Evolutionary conservation across 2,329 filamentous ascomycete genomes (phyloP).

Genomic region (Teratosphaeria zuluensis): DNA sequence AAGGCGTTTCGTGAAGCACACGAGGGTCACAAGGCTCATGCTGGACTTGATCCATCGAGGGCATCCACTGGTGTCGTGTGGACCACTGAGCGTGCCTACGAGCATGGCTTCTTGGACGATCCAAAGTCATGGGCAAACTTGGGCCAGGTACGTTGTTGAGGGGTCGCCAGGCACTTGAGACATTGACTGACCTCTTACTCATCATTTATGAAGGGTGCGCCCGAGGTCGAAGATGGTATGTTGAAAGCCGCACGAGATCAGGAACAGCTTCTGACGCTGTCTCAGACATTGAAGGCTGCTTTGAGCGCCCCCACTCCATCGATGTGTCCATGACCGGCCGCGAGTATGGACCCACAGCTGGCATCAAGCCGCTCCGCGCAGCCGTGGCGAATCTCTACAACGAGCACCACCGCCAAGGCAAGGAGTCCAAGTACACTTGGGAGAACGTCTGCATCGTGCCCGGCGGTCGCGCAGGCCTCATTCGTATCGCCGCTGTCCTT

Average conservation of each 20-base stretch:
- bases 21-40: constrained; percentile 82
- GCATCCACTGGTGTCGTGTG: constrained; percentile 91
- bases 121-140: constrained; percentile 84
- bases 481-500: constrained; percentile 86
- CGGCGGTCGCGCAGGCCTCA: constrained; percentile 82
- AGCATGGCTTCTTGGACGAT: constrained; percentile 76
- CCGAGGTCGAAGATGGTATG: constrained; percentile 79
- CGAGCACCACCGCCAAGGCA: constrained; percentile 77
- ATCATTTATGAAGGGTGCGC: constrained; percentile 50
- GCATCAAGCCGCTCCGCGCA: constrained; percentile 80
- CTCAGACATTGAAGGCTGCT: constrained; percentile 73
- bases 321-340: constrained; percentile 68
- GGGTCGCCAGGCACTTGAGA: too few species aligned
- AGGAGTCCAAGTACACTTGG: constrained; percentile 85
- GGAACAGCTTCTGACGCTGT: constrained; percentile 37
- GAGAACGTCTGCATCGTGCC: constrained; percentile 97
- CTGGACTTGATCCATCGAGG: constrained; percentile 77
- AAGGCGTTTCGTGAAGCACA: constrained; percentile 82
- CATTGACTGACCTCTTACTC: too few species aligned
- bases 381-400: constrained; percentile 92
- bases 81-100: constrained; percentile 77
- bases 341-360: constrained; percentile 87
- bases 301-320: constrained; percentile 68
- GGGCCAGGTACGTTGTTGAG: constrained; percentile 46
- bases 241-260: too few species aligned